Evolutionary conservation across 768 basidiomycete genomes (phyloP).

Genomic region (Naganishia friedmannii): DNA sequence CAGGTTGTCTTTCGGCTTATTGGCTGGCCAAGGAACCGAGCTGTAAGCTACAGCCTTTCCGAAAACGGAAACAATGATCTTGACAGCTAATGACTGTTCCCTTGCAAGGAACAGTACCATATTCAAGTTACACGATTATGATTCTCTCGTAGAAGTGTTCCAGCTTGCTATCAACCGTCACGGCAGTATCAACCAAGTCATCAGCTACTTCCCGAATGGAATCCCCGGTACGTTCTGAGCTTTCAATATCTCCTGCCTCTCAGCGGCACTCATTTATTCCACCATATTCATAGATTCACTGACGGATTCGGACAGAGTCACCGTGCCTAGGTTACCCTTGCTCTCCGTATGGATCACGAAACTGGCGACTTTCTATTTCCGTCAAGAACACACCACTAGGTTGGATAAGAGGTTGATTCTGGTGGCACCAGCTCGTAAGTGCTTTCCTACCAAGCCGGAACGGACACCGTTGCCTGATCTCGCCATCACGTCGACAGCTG

Average conservation of each 20-base stretch:
- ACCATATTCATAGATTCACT: neutral
- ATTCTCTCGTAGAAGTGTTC: neutral
- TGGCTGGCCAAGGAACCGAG: neutral
- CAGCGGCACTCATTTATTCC: neutral
- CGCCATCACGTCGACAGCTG: neutral
- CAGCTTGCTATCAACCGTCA: conserved; percentile 13
- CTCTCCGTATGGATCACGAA: conserved; percentile 17
- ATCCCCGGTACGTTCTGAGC: neutral
- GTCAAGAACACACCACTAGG: neutral
- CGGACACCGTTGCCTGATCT: neutral
- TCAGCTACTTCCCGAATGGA: neutral
- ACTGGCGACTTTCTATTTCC: conserved; percentile 20
- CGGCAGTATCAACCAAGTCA: conserved; percentile 10
- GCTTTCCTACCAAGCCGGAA: neutral
- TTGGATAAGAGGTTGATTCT: neutral
- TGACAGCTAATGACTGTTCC: neutral
- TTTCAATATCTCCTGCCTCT: neutral
- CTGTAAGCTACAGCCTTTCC: neutral
- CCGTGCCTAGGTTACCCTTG: neutral
- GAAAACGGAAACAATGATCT: neutral
- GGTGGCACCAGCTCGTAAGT: conserved; percentile 14
- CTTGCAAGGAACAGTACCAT: neutral
- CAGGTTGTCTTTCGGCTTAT: neutral
- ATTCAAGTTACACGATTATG: neutral
- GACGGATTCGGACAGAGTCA: neutral